Base-by-base conservation (phyloP, 2,329 filamentous ascomycete species). In the Aspergillus sergii region DNA sequence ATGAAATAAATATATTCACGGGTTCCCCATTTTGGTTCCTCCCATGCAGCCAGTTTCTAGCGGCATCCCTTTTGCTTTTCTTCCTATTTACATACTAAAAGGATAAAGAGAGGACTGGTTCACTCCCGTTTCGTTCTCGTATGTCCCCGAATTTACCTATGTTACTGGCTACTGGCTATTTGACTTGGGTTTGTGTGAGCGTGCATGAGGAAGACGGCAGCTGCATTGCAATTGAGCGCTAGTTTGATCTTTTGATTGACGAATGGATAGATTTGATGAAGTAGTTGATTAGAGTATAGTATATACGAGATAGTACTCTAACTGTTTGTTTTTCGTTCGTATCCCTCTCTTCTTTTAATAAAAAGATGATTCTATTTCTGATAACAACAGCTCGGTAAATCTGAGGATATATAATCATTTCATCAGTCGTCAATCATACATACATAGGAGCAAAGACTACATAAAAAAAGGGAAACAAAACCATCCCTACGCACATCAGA, bases 351-450 rank as follows among this genome's bases (percentile, higher is more conserved):
- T 57, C 32, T 28, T 10, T 34, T 30, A 30, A 30, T 34, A 26
- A n/a, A 53, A 23, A 32, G 23, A 19, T 53, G 26, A 59, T 30
- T 46, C 28, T 51, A 53, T 4, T 34, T 11, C 48, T 30, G 41
- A 3, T 32, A 28, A 32, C 9, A 28, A 46, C 23, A 28, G 26
- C 21, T n/a, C 23, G 10, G 36, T 23, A 32, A n/a, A 45, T 26
- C n/a, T 6, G 32, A 55, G 32, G 51, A 54, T 55, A 55, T 55
- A 51, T 46, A 61, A 48, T 34, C 43, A 58, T 61, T 32, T 43
- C 56, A 28, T 62, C 57, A 60, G 57, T 60, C 61, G 26, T 63
- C 58, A 63, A 57, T 60, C 61, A 34, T 63, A 61, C 21, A 57
- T 23, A 57, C 30, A 51, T 39, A 46, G 28, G 48, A 48, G 10